Conservation (phyloP, 2,329 filamentous ascomycete species). For the Claviceps digitariae region DNA sequence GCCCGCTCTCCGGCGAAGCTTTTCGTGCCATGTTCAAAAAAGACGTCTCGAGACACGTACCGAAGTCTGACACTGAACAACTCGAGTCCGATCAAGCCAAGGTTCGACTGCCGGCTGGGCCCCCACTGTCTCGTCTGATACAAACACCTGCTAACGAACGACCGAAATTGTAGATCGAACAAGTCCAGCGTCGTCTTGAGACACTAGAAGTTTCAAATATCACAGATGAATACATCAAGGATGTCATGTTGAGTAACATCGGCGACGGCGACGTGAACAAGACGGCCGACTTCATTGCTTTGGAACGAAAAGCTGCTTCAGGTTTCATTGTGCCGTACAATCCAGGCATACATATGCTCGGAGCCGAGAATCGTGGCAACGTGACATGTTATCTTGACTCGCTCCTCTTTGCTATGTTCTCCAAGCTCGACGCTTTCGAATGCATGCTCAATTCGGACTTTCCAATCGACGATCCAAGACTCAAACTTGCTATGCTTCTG, state of each 20-base stretch:
- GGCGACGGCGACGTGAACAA: slow-evolving; percentile 58
- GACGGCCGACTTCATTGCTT: slow-evolving; percentile 60
- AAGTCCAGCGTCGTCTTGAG: slow-evolving; percentile 25
- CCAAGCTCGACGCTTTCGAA: slow-evolving; percentile 78
- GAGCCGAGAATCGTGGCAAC: slow-evolving; percentile 70
- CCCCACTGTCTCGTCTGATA: neutral
- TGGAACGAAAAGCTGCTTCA: slow-evolving; percentile 70
- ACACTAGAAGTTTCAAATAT: slow-evolving; percentile 33
- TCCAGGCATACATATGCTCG: slow-evolving; percentile 57
- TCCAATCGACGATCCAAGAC: slow-evolving; percentile 50
- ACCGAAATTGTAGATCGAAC: slow-evolving; percentile 23
- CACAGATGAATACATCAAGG: slow-evolving; percentile 42
- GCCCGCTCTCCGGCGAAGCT: slow-evolving; percentile 39
- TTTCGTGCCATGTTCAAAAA: slow-evolving; percentile 53
- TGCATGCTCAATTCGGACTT: slow-evolving; percentile 76
- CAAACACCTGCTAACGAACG: neutral
- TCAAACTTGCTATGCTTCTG: slow-evolving; percentile 62
- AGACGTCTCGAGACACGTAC: slow-evolving; percentile 39
- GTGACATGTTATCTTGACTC: slow-evolving; percentile 95
- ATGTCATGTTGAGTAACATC: slow-evolving; percentile 46
- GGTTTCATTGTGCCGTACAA: slow-evolving; percentile 67
- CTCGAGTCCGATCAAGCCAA: slow-evolving; percentile 21
- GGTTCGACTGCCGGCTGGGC: slow-evolving; percentile 5
- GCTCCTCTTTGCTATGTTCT: slow-evolving; percentile 91
- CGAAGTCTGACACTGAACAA: slow-evolving; percentile 22